A percentile compares a stretch with the other conserved stretches of the same genome.
Evolutionary conservation across 2,329 filamentous ascomycete species (phyloP).

Genomic region (Sporothrix brasiliensis): DNA sequence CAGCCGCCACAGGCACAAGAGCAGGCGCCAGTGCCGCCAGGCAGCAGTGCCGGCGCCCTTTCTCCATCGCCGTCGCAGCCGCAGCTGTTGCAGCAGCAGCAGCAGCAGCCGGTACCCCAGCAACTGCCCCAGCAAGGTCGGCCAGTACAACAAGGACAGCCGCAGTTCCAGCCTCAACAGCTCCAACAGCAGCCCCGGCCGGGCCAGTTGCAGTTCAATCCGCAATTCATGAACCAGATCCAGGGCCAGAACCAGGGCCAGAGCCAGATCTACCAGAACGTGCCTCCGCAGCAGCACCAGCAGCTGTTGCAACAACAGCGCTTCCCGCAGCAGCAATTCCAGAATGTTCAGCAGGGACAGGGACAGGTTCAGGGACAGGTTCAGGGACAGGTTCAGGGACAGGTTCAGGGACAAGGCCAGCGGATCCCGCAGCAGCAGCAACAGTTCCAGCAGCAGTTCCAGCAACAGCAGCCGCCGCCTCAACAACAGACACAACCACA

Average conservation of each 20-base stretch:
- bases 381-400: background rate
- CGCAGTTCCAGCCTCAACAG: constrained; percentile 3
- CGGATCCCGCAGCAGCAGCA: background rate
- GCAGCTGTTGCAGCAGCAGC: background rate
- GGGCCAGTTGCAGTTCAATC: constrained; percentile 8
- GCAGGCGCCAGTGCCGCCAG: background rate
- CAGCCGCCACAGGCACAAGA: background rate
- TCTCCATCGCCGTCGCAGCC: constrained; percentile 9
- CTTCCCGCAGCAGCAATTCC: background rate
- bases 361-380: background rate
- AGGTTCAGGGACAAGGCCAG: background rate
- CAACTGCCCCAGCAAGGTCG: constrained; percentile 9
- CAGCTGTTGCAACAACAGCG: background rate
- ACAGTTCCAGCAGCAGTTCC: background rate
- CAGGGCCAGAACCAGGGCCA: background rate
- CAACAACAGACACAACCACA: constrained; percentile 13
- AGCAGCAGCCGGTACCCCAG: background rate
- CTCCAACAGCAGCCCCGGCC: constrained; percentile 13
- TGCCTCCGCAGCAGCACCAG: background rate
- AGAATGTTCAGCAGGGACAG: constrained; percentile 6
- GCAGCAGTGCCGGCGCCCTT: background rate
- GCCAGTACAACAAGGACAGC: background rate
- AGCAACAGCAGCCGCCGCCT: background rate
- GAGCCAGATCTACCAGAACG: background rate
- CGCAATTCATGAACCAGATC: constrained; percentile 7